phyloP scores from a whole-genome alignment of 2,329 filamentous ascomycete species.

The Phyllosticta paracitricarpa region DNA sequence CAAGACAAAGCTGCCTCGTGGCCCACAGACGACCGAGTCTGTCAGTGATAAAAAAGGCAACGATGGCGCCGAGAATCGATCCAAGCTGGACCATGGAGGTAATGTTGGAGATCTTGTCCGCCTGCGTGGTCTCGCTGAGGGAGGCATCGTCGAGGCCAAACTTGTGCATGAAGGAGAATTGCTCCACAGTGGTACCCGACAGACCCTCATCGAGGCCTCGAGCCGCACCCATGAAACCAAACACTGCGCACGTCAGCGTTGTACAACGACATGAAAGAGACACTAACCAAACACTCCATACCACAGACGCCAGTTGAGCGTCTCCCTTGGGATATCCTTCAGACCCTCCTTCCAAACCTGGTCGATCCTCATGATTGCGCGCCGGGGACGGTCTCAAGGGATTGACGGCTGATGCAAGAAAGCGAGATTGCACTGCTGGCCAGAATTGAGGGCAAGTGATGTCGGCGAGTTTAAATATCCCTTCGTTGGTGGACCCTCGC shows the following conservation, averaged over 20 bases:
- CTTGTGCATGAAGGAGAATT: slow-evolving; percentile 25
- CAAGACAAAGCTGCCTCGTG: slow-evolving; percentile 30
- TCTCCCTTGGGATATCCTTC: slow-evolving; percentile 56
- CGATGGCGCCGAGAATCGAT: slow-evolving; percentile 59
- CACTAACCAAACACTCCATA: slow-evolving; percentile 52
- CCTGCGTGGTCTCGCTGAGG: slow-evolving; percentile 22
- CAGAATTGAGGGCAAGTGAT: not conserved
- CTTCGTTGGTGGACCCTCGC: not conserved
- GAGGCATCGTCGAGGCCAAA: slow-evolving; percentile 26
- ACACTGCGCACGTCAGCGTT: slow-evolving; percentile 26
- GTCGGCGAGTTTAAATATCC: not conserved
- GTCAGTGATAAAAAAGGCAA: slow-evolving; percentile 44
- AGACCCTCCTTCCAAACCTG: slow-evolving; percentile 35
- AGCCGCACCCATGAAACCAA: slow-evolving; percentile 66
- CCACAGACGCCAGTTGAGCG: slow-evolving; percentile 71
- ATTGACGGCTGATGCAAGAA: not conserved
- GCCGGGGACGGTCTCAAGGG: not conserved
- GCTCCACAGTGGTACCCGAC: slow-evolving; percentile 53
- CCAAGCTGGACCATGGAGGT: slow-evolving; percentile 76
- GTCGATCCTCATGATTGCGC: not conserved
- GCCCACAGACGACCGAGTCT: slow-evolving; percentile 34
- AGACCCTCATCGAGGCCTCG: slow-evolving; percentile 73
- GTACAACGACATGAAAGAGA: not conserved
- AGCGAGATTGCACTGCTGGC: not conserved
- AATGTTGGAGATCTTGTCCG: slow-evolving; percentile 49